These are phyloP conservation scores for Collybia sp. DNA, from an alignment of 768 basidiomycete species.

Conservation along the genomic window DNA sequence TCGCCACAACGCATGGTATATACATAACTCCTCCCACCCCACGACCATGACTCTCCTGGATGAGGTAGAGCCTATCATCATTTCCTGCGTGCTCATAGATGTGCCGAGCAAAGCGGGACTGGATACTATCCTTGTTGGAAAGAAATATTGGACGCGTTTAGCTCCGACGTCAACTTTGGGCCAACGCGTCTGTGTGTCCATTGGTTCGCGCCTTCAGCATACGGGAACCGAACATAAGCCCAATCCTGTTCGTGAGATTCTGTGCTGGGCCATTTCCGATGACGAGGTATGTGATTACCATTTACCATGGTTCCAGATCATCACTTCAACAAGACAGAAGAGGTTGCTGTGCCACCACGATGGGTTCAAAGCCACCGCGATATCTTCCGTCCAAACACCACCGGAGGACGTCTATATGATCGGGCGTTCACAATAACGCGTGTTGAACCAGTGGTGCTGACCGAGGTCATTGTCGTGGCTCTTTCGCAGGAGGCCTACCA, in stretches of 20 bases:
- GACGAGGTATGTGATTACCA: constrained; percentile 29
- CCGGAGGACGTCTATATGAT: constrained; percentile 1
- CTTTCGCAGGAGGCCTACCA: constrained; percentile 44
- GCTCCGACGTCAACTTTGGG: constrained; percentile 1
- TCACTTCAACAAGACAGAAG: constrained; percentile 17
- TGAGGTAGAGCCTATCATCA: constrained; percentile 11
- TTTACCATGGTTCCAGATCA: neutral
- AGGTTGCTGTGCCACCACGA: constrained; percentile 33
- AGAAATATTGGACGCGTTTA: constrained; percentile 24
- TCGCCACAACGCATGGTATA: too few species aligned
- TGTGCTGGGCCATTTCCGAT: constrained; percentile 28
- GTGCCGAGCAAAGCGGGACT: constrained; percentile 7
- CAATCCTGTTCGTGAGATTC: constrained; percentile 9
- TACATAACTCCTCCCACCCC: too few species aligned
- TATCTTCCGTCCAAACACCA: constrained; percentile 22
- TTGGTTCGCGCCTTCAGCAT: constrained; percentile 11
- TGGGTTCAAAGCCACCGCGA: constrained; percentile 32
- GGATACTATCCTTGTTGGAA: constrained; percentile 23
- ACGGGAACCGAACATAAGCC: neutral
- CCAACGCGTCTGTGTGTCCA: constrained; percentile 9
- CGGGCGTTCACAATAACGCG: constrained; percentile 15
- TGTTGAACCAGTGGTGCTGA: constrained; percentile 31
- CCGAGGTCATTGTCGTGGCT: constrained; percentile 48
- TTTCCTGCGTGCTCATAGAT: constrained; percentile 20
- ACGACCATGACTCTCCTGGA: constrained; percentile 24